Evolutionary conservation across 1,284 basidiomycete species (phyloP), one percentile per base, ranked within the genome.

Genomic region (Pyrrhoderma lamaoense): DNA sequence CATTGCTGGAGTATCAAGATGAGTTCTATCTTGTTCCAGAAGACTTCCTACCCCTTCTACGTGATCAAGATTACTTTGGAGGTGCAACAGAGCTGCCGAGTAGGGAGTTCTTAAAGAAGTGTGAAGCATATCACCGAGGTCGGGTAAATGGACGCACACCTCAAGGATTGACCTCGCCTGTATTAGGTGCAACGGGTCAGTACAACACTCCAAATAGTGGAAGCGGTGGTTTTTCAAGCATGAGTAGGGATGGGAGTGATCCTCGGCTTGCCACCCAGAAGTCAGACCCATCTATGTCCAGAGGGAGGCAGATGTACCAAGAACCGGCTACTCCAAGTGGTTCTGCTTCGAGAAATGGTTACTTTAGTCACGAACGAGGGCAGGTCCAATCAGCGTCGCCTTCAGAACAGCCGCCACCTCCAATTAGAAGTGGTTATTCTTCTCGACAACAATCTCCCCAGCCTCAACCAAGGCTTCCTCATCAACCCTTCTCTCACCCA

Each of bases 1-100:
- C 82, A 42, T 70, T 98, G 47, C 73, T 99, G 52, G 93, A 97
- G 70, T 79, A 88, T 60, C 95, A 99, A 69, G 95, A 99, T 70
- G 88, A 93, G 64, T 92, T 91, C 65, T 95, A 87, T 70, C 79
- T 80, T 31, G 89, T 96, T 4, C 93, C 93, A 4, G 76, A 82
- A 58, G 93, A 97, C 61, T 85, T 95, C 64, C 60, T 88, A 39
- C 72, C 82, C 21, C 86, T 95, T 49, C 72, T 95, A 19, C 78
- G 83, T 48, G 91, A 95, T 59, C 87, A 89, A 62, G 85, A 90
- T 37, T 87, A 93, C 64, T 94, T 96, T 63, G 72, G 77, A 36
- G 89, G 80, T 63, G 82, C 79, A 52, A 68, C 90, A 67, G 91
- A 94, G 40, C 74, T 93, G 23, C 88, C 91, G 2, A 83, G 84